Percentiles rank a stretch among this genome's conserved stretches.
These are phyloP conservation scores for Lachancea quebecensis DNA, from an alignment of 805 yeast genomes.

Conservation along the genomic window DNA sequence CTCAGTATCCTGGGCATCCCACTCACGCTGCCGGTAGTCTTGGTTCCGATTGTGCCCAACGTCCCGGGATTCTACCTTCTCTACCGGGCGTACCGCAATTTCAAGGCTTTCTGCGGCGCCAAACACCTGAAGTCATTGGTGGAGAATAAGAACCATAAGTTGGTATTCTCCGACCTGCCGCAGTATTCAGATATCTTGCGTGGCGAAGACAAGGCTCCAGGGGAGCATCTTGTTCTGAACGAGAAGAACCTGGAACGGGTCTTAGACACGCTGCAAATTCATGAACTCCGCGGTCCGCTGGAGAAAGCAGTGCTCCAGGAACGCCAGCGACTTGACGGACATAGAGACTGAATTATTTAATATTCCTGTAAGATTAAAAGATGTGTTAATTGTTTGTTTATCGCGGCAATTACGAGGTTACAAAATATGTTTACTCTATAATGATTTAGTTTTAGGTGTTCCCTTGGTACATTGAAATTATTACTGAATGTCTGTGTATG, in stretches of 20 bases:
- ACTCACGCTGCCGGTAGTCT: constrained; percentile 67
- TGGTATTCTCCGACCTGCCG: constrained; percentile 30
- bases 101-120: constrained; percentile 71
- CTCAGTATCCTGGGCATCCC: constrained; percentile 60
- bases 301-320: constrained; percentile 52
- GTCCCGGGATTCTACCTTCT: constrained; percentile 84
- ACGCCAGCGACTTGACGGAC: constrained; percentile 4
- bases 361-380: too few relatives aligned
- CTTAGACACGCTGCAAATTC: constrained; percentile 39
- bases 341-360: too few relatives aligned
- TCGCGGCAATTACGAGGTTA: too few relatives aligned
- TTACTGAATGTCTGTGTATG: not conserved
- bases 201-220: not conserved
- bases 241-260: constrained; percentile 37
- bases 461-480: too few relatives aligned
- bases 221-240: constrained; percentile 3
- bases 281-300: constrained; percentile 39
- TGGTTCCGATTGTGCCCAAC: constrained; percentile 84
- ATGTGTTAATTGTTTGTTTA: too few relatives aligned
- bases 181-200: constrained; percentile 24
- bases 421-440: too few relatives aligned
- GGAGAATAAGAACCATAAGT: constrained; percentile 36
- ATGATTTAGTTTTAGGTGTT: not conserved
- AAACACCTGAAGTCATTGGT: constrained; percentile 55
- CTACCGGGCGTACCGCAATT: constrained; percentile 77